Conservation (phyloP, 2,329 filamentous ascomycete species). For the Hypocrella siamensis region DNA sequence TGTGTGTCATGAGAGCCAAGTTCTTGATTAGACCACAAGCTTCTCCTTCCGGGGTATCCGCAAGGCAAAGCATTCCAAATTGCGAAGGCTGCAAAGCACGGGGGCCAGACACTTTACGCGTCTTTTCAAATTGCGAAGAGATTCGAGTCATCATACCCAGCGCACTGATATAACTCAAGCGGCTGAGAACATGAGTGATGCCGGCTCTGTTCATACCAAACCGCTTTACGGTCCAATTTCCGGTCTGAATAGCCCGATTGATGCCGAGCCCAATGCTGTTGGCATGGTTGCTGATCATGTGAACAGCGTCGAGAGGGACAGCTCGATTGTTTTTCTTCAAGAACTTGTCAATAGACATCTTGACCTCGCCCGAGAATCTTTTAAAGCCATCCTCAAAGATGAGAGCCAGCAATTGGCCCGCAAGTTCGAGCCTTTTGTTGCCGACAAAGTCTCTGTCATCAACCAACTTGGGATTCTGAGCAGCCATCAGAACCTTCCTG, state of each 20-base stretch:
- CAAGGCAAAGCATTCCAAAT: conserved; percentile 94
- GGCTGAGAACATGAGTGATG: conserved; percentile 89
- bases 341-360: conserved; percentile 87
- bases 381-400: conserved; percentile 98
- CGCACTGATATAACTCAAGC: conserved; percentile 89
- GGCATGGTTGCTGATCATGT: conserved; percentile 70
- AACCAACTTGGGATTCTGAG: conserved; percentile 74
- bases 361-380: conserved; percentile 77
- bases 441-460: conserved; percentile 97
- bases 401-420: conserved; percentile 82
- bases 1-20: conserved; percentile 95
- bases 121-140: conserved; percentile 97
- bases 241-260: conserved; percentile 90
- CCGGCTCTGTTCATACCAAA: conserved; percentile 98
- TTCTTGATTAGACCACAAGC: conserved; percentile 98
- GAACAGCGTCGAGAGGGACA: conserved; percentile 72
- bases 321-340: conserved; percentile 86
- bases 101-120: conserved; percentile 87
- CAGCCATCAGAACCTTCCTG: conserved; percentile 86
- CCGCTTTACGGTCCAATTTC: conserved; percentile 94
- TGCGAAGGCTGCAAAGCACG: conserved; percentile 93
- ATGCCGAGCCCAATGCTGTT: conserved; percentile 83
- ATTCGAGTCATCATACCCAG: conserved; percentile 99
- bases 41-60: conserved; percentile 96
- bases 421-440: conserved; percentile 90